Evolutionary conservation across 257 asterid species (phyloP).

Genomic region (Eustoma russellianum): DNA sequence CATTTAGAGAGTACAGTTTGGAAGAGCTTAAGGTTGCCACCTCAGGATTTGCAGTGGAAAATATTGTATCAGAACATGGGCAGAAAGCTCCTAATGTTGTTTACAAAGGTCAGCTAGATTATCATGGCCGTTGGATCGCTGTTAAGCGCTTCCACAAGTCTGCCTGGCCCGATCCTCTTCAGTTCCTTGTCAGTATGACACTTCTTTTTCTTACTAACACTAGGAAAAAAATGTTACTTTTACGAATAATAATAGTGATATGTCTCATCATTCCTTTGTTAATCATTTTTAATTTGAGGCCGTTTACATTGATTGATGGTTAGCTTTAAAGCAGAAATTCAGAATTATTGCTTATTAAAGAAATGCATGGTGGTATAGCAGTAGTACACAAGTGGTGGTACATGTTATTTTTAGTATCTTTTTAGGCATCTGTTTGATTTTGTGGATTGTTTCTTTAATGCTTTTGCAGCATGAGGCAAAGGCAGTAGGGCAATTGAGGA

Average conservation of each 20-base stretch:
- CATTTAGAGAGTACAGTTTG: constrained; percentile 30
- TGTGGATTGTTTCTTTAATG: constrained; percentile 3
- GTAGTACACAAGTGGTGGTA: not conserved
- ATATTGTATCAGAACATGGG: constrained; percentile 46
- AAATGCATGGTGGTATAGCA: too few species aligned
- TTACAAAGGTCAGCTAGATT: constrained; percentile 31
- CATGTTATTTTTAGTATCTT: not conserved
- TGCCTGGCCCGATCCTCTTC: constrained; percentile 46
- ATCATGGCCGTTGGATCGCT: constrained; percentile 31
- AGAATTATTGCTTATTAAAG: too few species aligned
- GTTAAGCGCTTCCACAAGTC: constrained; percentile 40
- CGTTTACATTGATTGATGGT: too few species aligned
- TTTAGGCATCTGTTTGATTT: not conserved
- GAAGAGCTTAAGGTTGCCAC: constrained; percentile 37
- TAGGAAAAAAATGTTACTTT: not conserved
- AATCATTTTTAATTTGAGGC: too few species aligned
- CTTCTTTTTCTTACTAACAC: not conserved
- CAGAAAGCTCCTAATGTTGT: constrained; percentile 41
- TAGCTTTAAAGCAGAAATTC: too few species aligned
- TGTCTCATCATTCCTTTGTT: not conserved
- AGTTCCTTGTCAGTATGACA: constrained; percentile 22
- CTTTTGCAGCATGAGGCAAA: constrained; percentile 31
- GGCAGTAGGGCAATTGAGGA: constrained; percentile 38
- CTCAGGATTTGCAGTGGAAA: constrained; percentile 31
- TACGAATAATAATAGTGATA: not conserved